Percentiles rank a stretch among this genome's conserved stretches.
Conservation (phyloP, 2,329 filamentous ascomycete species). For the Trichoderma aggressivum region DNA sequence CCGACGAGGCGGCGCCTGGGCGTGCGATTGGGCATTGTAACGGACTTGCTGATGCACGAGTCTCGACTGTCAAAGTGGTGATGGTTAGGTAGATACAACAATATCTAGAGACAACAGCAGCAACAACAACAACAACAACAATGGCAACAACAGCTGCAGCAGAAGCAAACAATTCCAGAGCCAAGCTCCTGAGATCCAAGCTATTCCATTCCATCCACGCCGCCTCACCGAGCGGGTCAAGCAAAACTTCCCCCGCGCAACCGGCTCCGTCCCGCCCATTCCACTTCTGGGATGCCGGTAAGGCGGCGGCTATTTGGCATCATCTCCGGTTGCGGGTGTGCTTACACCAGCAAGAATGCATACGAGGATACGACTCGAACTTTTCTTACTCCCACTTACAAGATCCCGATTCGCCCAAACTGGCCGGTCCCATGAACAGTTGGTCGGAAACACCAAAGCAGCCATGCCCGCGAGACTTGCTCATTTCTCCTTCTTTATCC, state of each 20-base stretch:
- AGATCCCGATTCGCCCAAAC: neutral
- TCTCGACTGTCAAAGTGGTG: too few species aligned
- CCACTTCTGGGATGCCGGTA: constrained; percentile 18
- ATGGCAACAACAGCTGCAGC: neutral
- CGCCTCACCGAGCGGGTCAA: constrained; percentile 1
- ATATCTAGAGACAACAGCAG: neutral
- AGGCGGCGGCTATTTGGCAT: neutral
- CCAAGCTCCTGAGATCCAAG: neutral
- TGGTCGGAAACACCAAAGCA: constrained; percentile 1
- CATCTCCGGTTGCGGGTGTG: constrained; percentile 1
- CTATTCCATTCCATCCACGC: neutral
- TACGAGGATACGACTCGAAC: neutral
- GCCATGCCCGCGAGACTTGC: neutral
- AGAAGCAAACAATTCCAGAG: neutral
- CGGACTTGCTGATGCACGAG: neutral
- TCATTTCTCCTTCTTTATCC: neutral
- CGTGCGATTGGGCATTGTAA: constrained; percentile 20
- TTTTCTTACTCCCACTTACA: neutral
- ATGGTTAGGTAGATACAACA: neutral
- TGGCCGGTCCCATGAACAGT: neutral
- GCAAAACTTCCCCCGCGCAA: neutral
- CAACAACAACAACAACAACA: neutral
- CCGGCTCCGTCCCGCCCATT: constrained; percentile 17
- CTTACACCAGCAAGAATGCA: neutral
- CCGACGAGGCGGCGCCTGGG: constrained; percentile 60